Conservation (phyloP, 2,329 filamentous ascomycete genomes). For the Nemania diffusa region DNA sequence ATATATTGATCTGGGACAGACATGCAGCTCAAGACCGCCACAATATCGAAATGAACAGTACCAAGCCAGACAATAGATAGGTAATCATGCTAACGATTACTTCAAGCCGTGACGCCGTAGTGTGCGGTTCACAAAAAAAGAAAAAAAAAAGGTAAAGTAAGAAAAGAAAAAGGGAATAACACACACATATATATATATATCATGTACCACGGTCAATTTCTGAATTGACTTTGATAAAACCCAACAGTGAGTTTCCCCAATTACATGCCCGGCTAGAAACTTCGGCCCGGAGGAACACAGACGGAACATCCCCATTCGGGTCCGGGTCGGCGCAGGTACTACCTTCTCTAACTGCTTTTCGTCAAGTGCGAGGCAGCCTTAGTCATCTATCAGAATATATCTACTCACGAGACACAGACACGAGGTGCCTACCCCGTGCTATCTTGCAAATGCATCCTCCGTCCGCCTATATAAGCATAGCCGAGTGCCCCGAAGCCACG, state of each 20-base stretch:
- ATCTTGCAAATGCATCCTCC: not conserved
- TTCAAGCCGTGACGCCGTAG: not conserved
- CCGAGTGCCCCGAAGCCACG: not conserved
- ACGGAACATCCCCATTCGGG: conserved; percentile 15
- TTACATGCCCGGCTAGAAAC: not conserved
- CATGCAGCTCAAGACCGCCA: too few species aligned
- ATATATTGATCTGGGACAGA: too few species aligned
- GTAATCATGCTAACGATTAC: not conserved
- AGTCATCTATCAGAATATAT: not conserved
- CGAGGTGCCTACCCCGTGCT: not conserved
- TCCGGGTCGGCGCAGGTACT: conserved; percentile 6
- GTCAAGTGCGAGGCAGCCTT: not conserved
- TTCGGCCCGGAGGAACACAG: not conserved
- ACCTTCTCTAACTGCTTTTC: not conserved
- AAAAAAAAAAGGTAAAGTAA: not conserved
- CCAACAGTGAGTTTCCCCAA: conserved; percentile 1
- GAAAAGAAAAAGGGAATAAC: not conserved
- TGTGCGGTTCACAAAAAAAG: not conserved
- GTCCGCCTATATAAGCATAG: not conserved
- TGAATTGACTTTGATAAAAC: not conserved
- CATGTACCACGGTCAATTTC: not conserved
- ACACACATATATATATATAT: not conserved
- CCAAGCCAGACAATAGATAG: too few species aligned
- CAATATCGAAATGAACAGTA: too few species aligned
- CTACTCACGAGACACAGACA: not conserved